Base-by-base conservation (phyloP, 2,329 filamentous ascomycete species). In the Chlorencoelia australis region DNA sequence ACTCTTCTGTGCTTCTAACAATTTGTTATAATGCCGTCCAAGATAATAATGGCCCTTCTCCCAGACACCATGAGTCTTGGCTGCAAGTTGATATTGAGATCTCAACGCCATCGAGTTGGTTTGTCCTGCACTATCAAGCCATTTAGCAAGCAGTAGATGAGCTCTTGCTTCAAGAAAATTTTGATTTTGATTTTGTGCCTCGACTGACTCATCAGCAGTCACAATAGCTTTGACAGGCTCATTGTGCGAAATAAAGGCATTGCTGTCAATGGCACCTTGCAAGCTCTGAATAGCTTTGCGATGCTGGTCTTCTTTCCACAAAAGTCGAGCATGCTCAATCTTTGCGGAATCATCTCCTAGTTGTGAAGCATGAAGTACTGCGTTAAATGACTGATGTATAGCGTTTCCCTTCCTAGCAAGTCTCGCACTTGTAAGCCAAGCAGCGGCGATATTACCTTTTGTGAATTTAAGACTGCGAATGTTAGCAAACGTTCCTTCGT, bases 21-120 rank as follows among this genome's bases (percentile, higher is more conserved):
- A 73, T 59, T 95, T 98, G 58, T 94, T 93, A 69, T 98, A 98
- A 60, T 96, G 87, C 30, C 89, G 86, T 4, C 91, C 91, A 7
- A 99, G 72, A 57, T 95, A 94, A 58, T 96, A 98, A 56, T 96
- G 89, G 0, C 86, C 88, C 59, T 95, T 96, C 56, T 98, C 91
- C 88, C 89, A 98, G 34, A 75, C 75, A 4, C 67, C 63, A 49
- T 68, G 66, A 1, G 74, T 77, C 54, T 73, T 78, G n/a, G 82
- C 75, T 1, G 88, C 88, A 47, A 82, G 74, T 44, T 87, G 80
- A 51, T 95, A 98, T 53, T 85, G 84, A 36, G 78, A 71, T 30
- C 85, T 76, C 45, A 96, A 71, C 4, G 83, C 77, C 29, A 76
- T 72, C 4, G 85, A 83, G 52, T 94, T 83, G 2, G 87, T 94